A percentile compares a stretch with the other conserved stretches of the same genome.
Evolutionary conservation across 2,329 filamentous ascomycete species (phyloP).

Genomic region (Exophiala aquamarina): DNA sequence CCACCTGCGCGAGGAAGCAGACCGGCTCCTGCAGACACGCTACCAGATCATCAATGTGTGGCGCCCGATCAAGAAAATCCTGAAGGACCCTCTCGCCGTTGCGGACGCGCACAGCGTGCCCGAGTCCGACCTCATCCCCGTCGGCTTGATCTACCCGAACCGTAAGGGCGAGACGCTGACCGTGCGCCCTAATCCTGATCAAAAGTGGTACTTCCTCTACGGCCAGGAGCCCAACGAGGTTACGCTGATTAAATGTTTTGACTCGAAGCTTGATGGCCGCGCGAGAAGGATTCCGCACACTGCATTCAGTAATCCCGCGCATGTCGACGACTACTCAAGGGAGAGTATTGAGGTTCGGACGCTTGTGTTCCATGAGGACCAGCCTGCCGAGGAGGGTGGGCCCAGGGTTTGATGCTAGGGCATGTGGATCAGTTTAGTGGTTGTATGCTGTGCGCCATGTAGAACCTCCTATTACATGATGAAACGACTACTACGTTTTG

Average conservation of each 20-base stretch:
- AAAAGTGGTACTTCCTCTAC: slow-evolving; percentile 56
- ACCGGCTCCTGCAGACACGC: slow-evolving; percentile 43
- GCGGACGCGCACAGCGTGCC: slow-evolving; percentile 52
- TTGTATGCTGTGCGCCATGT: no score
- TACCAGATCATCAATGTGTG: slow-evolving; percentile 54
- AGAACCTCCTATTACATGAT: no score
- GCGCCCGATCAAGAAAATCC: slow-evolving; percentile 53
- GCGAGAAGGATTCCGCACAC: slow-evolving; percentile 56
- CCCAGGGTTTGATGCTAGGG: no score
- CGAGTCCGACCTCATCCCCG: slow-evolving; percentile 52
- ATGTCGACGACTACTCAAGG: slow-evolving; percentile 41
- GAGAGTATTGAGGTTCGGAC: slow-evolving; percentile 60
- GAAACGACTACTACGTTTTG: no score
- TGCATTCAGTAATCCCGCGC: slow-evolving; percentile 54
- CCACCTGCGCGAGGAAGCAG: slow-evolving; percentile 46
- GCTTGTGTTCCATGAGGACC: slow-evolving; percentile 29
- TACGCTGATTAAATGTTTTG: slow-evolving; percentile 62
- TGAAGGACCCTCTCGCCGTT: slow-evolving; percentile 56
- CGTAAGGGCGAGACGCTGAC: slow-evolving; percentile 52
- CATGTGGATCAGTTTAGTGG: no score
- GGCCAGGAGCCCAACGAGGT: slow-evolving; percentile 55
- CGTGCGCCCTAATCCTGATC: slow-evolving; percentile 42
- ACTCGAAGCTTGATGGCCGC: slow-evolving; percentile 56
- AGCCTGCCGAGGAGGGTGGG: slow-evolving; percentile 22
- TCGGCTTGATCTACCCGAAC: slow-evolving; percentile 53